Conservation (phyloP, 2,329 filamentous ascomycete species). For the Trichoderma lentiforme region DNA sequence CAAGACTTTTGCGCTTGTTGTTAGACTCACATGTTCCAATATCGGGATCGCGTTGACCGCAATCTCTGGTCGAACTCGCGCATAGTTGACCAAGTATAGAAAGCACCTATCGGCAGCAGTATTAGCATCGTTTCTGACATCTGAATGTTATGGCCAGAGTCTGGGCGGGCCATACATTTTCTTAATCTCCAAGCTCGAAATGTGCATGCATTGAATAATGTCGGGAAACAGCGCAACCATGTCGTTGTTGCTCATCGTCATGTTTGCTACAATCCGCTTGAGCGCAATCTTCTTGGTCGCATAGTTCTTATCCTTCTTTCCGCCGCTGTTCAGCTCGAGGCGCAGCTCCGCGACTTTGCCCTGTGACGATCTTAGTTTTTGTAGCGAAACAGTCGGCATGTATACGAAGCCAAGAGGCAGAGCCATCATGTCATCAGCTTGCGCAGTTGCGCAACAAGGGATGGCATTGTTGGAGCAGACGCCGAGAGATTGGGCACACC, state of each 20-base stretch:
- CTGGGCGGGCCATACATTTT: slow-evolving; percentile 71
- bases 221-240: slow-evolving; percentile 98
- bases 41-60: slow-evolving; percentile 90
- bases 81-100: slow-evolving; percentile 94
- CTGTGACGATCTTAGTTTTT: slow-evolving; percentile 63
- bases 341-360: slow-evolving; percentile 98
- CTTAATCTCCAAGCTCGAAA: slow-evolving; percentile 95
- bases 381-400: slow-evolving; percentile 43
- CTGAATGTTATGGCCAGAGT: background rate
- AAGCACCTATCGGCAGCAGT: slow-evolving; percentile 69
- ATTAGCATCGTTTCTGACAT: background rate
- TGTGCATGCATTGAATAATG: slow-evolving; percentile 91
- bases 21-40: slow-evolving; percentile 64
- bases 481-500: background rate
- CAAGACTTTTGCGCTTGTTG: background rate
- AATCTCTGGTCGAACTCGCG: slow-evolving; percentile 88
- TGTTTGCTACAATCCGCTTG: slow-evolving; percentile 99
- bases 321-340: slow-evolving; percentile 86
- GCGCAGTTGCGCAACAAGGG: slow-evolving; percentile 1
- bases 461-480: background rate
- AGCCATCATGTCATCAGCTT: slow-evolving; percentile 24
- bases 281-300: slow-evolving; percentile 93
- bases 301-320: slow-evolving; percentile 98
- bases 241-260: slow-evolving; percentile 99
- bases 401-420: slow-evolving; percentile 52